Base-by-base conservation (phyloP, 2,329 filamentous ascomycete species). In the Chrysoporthe cubensis region DNA sequence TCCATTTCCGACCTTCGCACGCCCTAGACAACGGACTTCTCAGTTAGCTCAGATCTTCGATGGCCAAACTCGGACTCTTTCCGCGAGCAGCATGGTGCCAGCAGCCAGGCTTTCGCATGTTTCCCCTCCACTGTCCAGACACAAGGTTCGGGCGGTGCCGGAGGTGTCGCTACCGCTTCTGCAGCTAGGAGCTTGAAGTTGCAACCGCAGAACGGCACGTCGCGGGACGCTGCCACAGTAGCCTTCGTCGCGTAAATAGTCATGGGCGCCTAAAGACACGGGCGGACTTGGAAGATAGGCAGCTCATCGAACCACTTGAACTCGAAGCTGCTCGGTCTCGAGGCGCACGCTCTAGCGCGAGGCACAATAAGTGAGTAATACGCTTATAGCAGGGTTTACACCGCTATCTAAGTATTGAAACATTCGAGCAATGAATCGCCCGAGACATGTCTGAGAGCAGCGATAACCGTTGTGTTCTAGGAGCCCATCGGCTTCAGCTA, bases 181-280 rank as follows among this genome's bases (percentile, higher is more conserved):
- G 60, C 60, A 50, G 61, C 48, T 43, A 46, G 46, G 16, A 40
- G 61, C 46, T 32, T 26, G 11, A 52, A 63, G 61, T 6, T 63
- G 46, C 61, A 54, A n/a, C 61, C 61, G 5, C 34, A 50, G 3
- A 8, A 18, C 11, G 61, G 48, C 16, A 32, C 50, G 16, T 63
- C 61, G 4, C 46, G 11, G 6, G 54, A 54, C 32, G 61, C 61
- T 26, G 34, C 48, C 4, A 46, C 37, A 4, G 16, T 63, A 11
- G 61, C 46, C 6, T 9, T 63, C 46, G 37, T 50, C 9, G 61
- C 61, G 37, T 2, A 26, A 26, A 32, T 37, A 21, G 46, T 21
- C 4, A 26, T 50, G 9, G 61, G 46, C 4, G 34, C 54, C 26
- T 63, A 54, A 7, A 7, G 37, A 26, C 9, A 52, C 3, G 18